Base-by-base conservation (phyloP, 129 eudicot genomes). In the Lactuca saligna region DNA sequence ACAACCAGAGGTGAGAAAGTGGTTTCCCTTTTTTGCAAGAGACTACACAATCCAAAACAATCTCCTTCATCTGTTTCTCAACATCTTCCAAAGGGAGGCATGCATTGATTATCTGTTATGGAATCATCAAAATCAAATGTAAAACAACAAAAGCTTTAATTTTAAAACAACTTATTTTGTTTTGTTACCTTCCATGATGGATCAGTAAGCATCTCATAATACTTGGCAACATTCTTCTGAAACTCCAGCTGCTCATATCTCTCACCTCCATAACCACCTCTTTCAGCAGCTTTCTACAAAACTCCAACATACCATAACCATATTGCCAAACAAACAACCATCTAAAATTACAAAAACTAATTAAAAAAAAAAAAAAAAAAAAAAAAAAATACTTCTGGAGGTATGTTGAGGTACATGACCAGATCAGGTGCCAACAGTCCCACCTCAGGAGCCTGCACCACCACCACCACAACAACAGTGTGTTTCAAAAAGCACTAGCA, bases 181-280 rank as follows among this genome's bases (percentile, higher is more conserved):
- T 20, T 20, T 20, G 11, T 17, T 82, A 93, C 95, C 92, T 93
- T 89, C 98, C 98, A 93, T 15, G 98, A 81, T 78, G 88, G 46
- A 59, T 89, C 92, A 35, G 60, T 69, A 63, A 93, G 95, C 41
- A 51, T 70, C 69, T 72, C 63, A 75, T 86, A 93, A 39, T 72
- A 81, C 49, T 57, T 73, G 20, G 85, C 86, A 67, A 93, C 98
- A 70, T 80, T 83, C 75, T 71, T 89, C 79, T 89, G 95, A 78
- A 93, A 89, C 66, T 89, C 97, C 69, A 89, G 95, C 73, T 75
- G 79, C 83, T 93, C 98, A 16, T 89, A 89, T 68, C 97, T 75
- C 71, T 93, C 98, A 10, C 84, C 95, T 41, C 98, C 98, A 63
- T 93, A 93, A 51, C 97, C 97, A 57, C 98, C 95, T 85, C 98